Evolutionary conservation across 164 flowering plant genomes (phyloP).

Genomic region (Vitis vinifera): DNA sequence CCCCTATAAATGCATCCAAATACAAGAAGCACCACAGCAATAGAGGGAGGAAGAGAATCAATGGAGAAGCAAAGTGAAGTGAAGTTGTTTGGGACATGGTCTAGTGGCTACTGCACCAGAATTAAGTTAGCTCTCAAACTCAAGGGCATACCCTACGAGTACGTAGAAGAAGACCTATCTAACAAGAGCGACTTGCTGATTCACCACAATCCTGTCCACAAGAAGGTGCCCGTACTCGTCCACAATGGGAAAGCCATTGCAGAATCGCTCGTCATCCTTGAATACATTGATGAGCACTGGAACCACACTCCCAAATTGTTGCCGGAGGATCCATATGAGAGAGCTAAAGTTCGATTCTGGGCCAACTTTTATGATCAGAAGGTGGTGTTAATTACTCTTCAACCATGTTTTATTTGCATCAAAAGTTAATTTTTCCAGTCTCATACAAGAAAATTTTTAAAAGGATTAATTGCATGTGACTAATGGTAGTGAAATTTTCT

Average conservation of each 20-base stretch:
- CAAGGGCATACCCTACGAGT: slow-evolving; percentile 29
- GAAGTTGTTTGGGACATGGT: slow-evolving; percentile 22
- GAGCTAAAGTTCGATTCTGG: slow-evolving; percentile 30
- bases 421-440: too few relatives aligned
- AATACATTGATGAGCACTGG: slow-evolving; percentile 39
- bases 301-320: slow-evolving; percentile 16
- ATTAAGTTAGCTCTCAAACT: slow-evolving; percentile 25
- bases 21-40: background rate
- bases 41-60: background rate
- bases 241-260: slow-evolving; percentile 25
- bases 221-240: slow-evolving; percentile 10
- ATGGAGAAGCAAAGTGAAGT: slow-evolving; percentile 19
- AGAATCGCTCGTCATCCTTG: slow-evolving; percentile 27
- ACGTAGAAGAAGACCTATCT: slow-evolving; percentile 20
- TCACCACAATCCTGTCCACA: slow-evolving; percentile 11
- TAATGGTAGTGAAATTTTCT: background rate
- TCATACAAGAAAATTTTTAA: too few relatives aligned
- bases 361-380: slow-evolving; percentile 12
- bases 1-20: background rate
- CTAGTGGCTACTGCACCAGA: slow-evolving; percentile 15
- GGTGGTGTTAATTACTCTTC: background rate
- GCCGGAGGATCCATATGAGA: slow-evolving; percentile 16
- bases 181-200: slow-evolving; percentile 28
- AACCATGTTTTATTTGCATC: too few relatives aligned
- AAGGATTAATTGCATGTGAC: background rate